Conservation (phyloP, 495 filamentous ascomycete species). For the Bacidia gigantensis region DNA sequence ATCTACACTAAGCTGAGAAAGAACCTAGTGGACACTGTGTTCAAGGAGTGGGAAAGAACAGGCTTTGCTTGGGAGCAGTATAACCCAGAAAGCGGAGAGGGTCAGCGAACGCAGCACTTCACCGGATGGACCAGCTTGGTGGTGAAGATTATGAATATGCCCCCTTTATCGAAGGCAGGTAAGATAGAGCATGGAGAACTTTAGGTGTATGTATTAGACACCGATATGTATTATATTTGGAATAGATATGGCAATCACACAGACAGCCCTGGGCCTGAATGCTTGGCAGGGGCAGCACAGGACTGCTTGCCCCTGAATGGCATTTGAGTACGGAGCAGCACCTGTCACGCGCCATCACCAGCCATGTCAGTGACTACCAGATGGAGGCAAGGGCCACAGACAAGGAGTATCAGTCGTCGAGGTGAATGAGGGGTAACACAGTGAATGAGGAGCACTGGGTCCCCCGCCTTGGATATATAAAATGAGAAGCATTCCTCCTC, state of each 20-base stretch:
- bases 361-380: too few relatives aligned
- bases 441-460: too few relatives aligned
- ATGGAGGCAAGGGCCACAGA: too few relatives aligned
- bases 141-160: conserved; percentile 95
- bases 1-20: conserved; percentile 65
- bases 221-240: background rate
- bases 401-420: background rate
- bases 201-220: conserved; percentile 28
- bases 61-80: conserved; percentile 99
- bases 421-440: background rate
- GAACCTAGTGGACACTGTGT: conserved; percentile 84
- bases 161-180: conserved; percentile 29
- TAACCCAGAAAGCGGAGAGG: conserved; percentile 79
- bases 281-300: background rate
- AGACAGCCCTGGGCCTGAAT: background rate
- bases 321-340: background rate
- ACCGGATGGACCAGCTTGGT: conserved; percentile 97
- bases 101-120: conserved; percentile 94
- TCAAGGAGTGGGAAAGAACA: conserved; percentile 71
- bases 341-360: background rate
- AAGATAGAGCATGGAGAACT: conserved; percentile 25
- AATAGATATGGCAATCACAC: background rate
- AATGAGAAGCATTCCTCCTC: too few relatives aligned
- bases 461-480: too few relatives aligned
- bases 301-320: background rate